Conservation (phyloP, 768 basidiomycete genomes). For the Leucosporidium yakuticum region DNA sequence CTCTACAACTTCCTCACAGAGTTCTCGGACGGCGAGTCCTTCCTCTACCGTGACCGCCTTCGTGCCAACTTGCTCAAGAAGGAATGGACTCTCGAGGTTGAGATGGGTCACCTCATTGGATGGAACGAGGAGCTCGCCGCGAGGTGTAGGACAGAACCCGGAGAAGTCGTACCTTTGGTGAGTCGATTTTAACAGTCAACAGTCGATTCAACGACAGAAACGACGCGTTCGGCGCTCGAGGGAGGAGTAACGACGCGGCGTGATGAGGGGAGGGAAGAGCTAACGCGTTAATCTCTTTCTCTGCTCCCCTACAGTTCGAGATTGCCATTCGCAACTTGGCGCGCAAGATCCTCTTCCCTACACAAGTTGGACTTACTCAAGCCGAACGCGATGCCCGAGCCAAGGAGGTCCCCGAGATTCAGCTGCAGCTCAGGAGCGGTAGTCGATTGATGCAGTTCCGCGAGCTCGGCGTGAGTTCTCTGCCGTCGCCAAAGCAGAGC, state of each 20-base stretch:
- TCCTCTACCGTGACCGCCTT: slow-evolving; percentile 59
- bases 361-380: slow-evolving; percentile 44
- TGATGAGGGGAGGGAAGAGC: not conserved
- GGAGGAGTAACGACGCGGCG: too few species aligned
- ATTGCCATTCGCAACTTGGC: slow-evolving; percentile 81
- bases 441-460: slow-evolving; percentile 90
- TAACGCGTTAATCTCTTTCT: not conserved
- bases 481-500: not conserved
- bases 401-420: slow-evolving; percentile 60
- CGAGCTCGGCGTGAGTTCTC: slow-evolving; percentile 63
- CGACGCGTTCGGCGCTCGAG: too few species aligned
- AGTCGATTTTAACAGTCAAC: slow-evolving; percentile 38
- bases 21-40: slow-evolving; percentile 29
- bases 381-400: slow-evolving; percentile 37
- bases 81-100: slow-evolving; percentile 78
- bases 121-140: slow-evolving; percentile 94
- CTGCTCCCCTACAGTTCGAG: slow-evolving; percentile 83
- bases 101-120: slow-evolving; percentile 59
- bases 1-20: slow-evolving; percentile 30
- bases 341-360: slow-evolving; percentile 72
- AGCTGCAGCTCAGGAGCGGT: slow-evolving; percentile 81
- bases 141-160: slow-evolving; percentile 78
- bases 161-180: slow-evolving; percentile 81
- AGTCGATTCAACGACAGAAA: not conserved
- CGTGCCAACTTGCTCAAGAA: slow-evolving; percentile 83